Evolutionary conservation across 2,329 filamentous ascomycete genomes (phyloP).

Genomic region (Chrysoporthe deuterocubensis): DNA sequence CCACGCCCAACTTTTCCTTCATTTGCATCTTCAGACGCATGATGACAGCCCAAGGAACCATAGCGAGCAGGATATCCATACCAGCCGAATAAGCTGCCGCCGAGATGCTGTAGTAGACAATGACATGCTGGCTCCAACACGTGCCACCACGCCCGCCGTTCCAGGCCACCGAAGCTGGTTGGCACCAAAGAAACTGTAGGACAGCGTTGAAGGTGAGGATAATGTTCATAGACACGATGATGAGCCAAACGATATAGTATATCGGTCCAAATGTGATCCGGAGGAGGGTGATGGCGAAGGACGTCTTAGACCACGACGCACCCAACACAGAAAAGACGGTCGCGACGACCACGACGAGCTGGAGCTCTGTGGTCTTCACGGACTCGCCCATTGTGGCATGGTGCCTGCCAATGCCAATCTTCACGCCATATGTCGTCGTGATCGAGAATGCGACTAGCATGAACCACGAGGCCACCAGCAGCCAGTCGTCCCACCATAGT

Average conservation of each 20-base stretch:
- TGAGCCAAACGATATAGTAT: slow-evolving; percentile 37
- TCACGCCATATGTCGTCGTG: slow-evolving; percentile 1
- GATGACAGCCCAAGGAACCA: slow-evolving; percentile 39
- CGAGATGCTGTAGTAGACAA: slow-evolving; percentile 33
- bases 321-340: slow-evolving; percentile 38
- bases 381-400: not conserved
- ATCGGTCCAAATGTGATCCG: slow-evolving; percentile 37
- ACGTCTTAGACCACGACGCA: slow-evolving; percentile 43
- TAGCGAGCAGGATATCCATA: slow-evolving; percentile 38
- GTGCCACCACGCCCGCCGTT: slow-evolving; percentile 30
- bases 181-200: slow-evolving; percentile 37
- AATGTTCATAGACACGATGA: slow-evolving; percentile 40
- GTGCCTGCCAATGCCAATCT: not conserved
- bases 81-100: slow-evolving; percentile 35
- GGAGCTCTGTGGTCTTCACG: slow-evolving; percentile 17
- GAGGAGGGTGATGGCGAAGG: slow-evolving; percentile 43
- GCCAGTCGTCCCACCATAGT: slow-evolving; percentile 17
- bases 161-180: slow-evolving; percentile 36
- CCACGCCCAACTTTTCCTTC: slow-evolving; percentile 40
- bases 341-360: slow-evolving; percentile 31
- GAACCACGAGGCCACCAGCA: slow-evolving; percentile 10
- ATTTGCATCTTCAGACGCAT: slow-evolving; percentile 39
- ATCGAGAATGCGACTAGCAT: slow-evolving; percentile 10
- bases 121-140: slow-evolving; percentile 34
- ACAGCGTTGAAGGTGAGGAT: slow-evolving; percentile 35